These are phyloP conservation scores for Fusarium sublunatum DNA, from an alignment of 2,329 filamentous ascomycete species.

Conservation along the genomic window DNA sequence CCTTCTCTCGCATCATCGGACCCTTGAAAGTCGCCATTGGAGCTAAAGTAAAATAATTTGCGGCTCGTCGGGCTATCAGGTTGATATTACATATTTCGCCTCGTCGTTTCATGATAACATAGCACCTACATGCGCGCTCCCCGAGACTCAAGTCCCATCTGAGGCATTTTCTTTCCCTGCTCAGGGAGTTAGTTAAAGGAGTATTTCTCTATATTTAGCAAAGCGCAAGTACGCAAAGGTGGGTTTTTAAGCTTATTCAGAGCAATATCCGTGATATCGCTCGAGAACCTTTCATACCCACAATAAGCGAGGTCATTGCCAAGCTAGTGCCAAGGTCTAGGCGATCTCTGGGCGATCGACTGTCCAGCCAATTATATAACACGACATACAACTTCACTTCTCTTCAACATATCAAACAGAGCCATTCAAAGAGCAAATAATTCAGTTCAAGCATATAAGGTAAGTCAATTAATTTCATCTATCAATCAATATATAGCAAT, in stretches of 20 bases:
- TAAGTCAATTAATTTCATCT: not conserved
- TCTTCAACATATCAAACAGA: not conserved
- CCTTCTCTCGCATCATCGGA: slow-evolving; percentile 34
- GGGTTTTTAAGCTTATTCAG: slow-evolving; percentile 40
- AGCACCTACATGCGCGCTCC: not conserved
- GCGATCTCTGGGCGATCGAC: slow-evolving; percentile 37
- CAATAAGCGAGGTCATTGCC: slow-evolving; percentile 26
- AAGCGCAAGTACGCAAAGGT: slow-evolving; percentile 1
- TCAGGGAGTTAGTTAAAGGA: slow-evolving; percentile 41
- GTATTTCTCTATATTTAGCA: not conserved
- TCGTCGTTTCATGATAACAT: not conserved
- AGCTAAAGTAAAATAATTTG: slow-evolving; percentile 13
- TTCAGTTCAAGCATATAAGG: not conserved
- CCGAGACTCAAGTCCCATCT: too few relatives aligned
- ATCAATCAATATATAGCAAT: not conserved
- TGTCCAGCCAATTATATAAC: slow-evolving; percentile 17
- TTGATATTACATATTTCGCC: not conserved
- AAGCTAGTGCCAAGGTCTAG: slow-evolving; percentile 38
- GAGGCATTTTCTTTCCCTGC: not conserved
- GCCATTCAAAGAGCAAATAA: not conserved
- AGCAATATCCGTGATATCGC: slow-evolving; percentile 6
- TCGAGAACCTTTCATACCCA: slow-evolving; percentile 12
- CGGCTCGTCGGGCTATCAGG: slow-evolving; percentile 27
- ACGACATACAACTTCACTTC: slow-evolving; percentile 12
- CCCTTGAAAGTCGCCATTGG: slow-evolving; percentile 37